phyloP scores from a whole-genome alignment of 1,139 yeast genomes.

The Suhomyces terraborum region DNA sequence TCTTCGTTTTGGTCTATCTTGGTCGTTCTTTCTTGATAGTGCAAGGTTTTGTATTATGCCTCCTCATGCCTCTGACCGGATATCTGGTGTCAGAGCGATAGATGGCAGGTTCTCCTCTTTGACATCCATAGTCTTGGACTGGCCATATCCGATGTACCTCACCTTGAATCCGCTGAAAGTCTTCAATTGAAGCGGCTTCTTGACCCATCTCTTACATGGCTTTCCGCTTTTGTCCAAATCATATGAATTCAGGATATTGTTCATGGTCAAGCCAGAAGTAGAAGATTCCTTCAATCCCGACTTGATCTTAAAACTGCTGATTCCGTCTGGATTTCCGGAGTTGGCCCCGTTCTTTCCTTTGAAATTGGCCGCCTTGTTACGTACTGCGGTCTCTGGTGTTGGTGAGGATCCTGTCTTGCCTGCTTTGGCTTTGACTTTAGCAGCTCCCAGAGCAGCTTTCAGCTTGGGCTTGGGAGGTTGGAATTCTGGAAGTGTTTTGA shows the following conservation, averaged over 20 bases:
- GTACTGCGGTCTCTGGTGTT: slow-evolving; percentile 20
- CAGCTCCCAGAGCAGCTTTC: slow-evolving; percentile 24
- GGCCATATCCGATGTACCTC: slow-evolving; percentile 44
- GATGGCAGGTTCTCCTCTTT: slow-evolving; percentile 7
- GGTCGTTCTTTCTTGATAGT: too few relatives aligned
- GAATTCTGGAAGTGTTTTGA: slow-evolving; percentile 40
- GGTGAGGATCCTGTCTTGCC: slow-evolving; percentile 23
- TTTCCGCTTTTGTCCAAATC: slow-evolving; percentile 53
- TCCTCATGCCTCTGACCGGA: slow-evolving; percentile 13
- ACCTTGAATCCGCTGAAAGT: slow-evolving; percentile 60
- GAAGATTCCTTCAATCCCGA: slow-evolving; percentile 46
- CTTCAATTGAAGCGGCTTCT: slow-evolving; percentile 47
- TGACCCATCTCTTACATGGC: slow-evolving; percentile 54
- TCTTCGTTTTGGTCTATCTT: too few relatives aligned
- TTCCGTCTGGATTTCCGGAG: slow-evolving; percentile 12
- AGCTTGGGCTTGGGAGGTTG: slow-evolving; percentile 32
- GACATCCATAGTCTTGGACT: slow-evolving; percentile 9
- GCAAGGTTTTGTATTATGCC: too few relatives aligned
- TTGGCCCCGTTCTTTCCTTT: slow-evolving; percentile 10
- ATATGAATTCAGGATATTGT: slow-evolving; percentile 32
- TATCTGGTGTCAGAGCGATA: slow-evolving; percentile 11
- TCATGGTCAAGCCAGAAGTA: slow-evolving; percentile 47
- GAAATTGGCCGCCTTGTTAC: slow-evolving; percentile 11
- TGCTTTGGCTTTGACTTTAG: slow-evolving; percentile 14
- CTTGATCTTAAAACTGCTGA: slow-evolving; percentile 35